Conservation (phyloP, 257 asterid species). For the Solanum tarapatanum region DNA sequence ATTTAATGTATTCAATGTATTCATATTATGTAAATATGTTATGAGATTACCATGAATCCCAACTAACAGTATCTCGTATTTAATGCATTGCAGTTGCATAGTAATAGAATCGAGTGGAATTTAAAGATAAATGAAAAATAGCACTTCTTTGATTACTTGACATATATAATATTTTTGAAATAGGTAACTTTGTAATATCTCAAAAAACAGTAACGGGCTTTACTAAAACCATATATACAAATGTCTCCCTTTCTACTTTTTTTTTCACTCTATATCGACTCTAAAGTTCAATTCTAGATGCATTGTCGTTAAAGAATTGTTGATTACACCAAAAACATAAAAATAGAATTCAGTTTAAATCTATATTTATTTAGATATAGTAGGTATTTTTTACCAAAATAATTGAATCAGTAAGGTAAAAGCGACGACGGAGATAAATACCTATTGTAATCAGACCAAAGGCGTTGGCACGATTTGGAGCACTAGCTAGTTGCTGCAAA, state of each 20-base stretch:
- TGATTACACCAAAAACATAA: too few relatives aligned
- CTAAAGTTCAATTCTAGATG: too few relatives aligned
- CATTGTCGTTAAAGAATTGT: too few relatives aligned
- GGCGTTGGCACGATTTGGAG: not conserved
- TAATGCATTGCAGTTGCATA: not conserved
- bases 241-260: too few relatives aligned
- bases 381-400: not conserved
- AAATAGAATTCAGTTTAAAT: too few relatives aligned
- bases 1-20: not conserved
- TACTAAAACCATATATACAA: too few relatives aligned
- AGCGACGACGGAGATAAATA: not conserved
- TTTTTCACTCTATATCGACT: too few relatives aligned
- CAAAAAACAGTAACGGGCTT: too few relatives aligned
- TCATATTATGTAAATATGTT: not conserved
- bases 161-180: too few relatives aligned
- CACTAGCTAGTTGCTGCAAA: not conserved
- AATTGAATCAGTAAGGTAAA: not conserved
- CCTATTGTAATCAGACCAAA: not conserved
- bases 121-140: not conserved
- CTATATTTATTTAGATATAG: too few relatives aligned
- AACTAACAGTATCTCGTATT: not conserved
- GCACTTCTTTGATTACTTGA: not conserved
- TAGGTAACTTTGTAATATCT: too few relatives aligned
- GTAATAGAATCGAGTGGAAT: not conserved
- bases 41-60: not conserved